Evolutionary conservation across 1,139 yeast genomes (phyloP), one percentile per base, ranked within the genome.

Genomic region (Geotrichum cucujoidarum): DNA sequence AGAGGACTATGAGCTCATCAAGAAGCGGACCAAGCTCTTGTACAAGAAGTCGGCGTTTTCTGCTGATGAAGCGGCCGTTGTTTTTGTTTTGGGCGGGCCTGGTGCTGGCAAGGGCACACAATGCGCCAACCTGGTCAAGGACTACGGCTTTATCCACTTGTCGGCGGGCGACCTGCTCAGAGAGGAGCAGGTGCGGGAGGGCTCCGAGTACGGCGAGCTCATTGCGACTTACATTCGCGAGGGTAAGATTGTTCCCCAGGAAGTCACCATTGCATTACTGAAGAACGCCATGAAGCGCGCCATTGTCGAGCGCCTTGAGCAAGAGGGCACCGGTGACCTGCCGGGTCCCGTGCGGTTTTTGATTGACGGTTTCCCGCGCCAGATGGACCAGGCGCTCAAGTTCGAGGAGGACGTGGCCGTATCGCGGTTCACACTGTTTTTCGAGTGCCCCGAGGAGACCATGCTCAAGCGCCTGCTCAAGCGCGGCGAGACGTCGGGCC

Each of bases 71-170:
- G 78, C 86, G 29, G 78, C 86, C 29, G 95, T 92, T 6, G 76
- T 92, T 25, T 92, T 87, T 65, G 96, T 92, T 6, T 77, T 92
- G 34, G 72, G 72, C 11, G 78, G 90, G 1, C 90, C 90, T 2
- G 97, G 98, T 14, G 83, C 95, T 16, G 98, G 98, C 36, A 92
- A 92, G 64, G 98, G 98, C 50, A 92, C 98, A 1, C 98, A 92
- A 68, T 88, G 97, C 71, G 85, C 82, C 37, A 84, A 78, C 60
- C 74, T 92, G 51, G 97, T 92, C 39, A 69, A 75, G 18, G 87
- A 89, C 60, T 84, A 78, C 63, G 82, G 84, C 13, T 92, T 90
- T 65, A 81, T 85, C 34, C 98, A 92, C 65, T 72, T 92, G 47
- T 82, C 95, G 31, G 98, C 98, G 16, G 98, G 98, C 41, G 98